A percentile compares a stretch with the other conserved stretches of the same genome.
These are phyloP conservation scores for Penicillium canescens DNA, from an alignment of 495 filamentous ascomycete species.

Conservation along the genomic window DNA sequence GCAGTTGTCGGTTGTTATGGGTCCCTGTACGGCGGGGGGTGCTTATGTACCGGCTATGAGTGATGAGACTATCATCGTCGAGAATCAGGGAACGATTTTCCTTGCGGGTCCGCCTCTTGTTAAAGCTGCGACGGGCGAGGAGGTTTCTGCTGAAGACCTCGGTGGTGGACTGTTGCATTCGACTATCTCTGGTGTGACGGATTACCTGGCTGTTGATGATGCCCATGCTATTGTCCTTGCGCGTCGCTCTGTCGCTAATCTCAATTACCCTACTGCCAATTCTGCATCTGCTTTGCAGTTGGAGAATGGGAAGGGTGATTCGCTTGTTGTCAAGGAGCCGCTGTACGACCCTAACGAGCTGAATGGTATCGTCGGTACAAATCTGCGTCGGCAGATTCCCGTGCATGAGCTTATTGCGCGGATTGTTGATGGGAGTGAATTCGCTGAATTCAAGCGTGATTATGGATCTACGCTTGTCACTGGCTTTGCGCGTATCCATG, in stretches of 20 bases:
- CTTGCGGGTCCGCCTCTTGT: conserved; percentile 93
- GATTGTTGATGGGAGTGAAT: conserved; percentile 87
- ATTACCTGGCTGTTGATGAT: conserved; percentile 94
- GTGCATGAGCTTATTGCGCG: conserved; percentile 91
- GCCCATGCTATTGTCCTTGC: conserved; percentile 90
- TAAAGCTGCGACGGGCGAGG: conserved; percentile 94
- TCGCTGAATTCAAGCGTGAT: conserved; percentile 92
- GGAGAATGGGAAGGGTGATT: conserved; percentile 16
- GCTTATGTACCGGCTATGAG: conserved; percentile 98
- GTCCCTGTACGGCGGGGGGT: conserved; percentile 93
- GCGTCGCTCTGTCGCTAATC: conserved; percentile 77
- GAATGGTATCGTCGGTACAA: conserved; percentile 83
- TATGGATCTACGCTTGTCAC: conserved; percentile 92
- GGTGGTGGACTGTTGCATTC: conserved; percentile 93
- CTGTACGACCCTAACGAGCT: conserved; percentile 81
- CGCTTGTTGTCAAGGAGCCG: conserved; percentile 59
- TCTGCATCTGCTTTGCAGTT: conserved; percentile 17
- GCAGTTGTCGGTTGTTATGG: conserved; percentile 96
- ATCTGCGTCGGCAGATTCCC: conserved; percentile 78
- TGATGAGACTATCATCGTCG: conserved; percentile 95
- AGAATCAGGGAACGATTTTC: conserved; percentile 94
- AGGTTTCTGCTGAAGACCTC: conserved; percentile 87
- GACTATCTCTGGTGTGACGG: conserved; percentile 89
- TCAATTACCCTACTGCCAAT: conserved; percentile 71
- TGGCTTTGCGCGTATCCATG: conserved; percentile 88